Evolutionary conservation across 1,284 basidiomycete species (phyloP).

Genomic region (Moesziomyces sp.): DNA sequence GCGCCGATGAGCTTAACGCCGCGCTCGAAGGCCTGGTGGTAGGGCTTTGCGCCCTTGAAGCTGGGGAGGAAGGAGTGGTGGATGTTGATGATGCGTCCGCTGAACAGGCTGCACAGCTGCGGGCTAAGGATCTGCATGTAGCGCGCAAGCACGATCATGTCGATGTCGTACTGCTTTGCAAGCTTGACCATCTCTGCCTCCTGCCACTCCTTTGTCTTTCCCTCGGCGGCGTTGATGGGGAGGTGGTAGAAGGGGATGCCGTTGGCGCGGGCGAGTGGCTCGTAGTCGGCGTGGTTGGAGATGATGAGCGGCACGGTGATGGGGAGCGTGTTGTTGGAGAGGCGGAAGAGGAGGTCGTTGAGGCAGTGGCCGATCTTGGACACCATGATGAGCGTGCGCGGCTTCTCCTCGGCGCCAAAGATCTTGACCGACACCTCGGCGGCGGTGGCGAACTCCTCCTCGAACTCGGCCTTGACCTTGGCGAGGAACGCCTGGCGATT

Average conservation of each 20-base stretch:
- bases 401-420: conserved; percentile 57
- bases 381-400: conserved; percentile 65
- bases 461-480: conserved; percentile 51
- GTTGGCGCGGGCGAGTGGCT: conserved; percentile 58
- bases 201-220: conserved; percentile 66
- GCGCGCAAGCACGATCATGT: conserved; percentile 64
- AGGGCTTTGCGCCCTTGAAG: conserved; percentile 65
- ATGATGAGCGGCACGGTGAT: conserved; percentile 63
- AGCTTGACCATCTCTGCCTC: conserved; percentile 63
- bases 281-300: conserved; percentile 64
- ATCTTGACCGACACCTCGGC: conserved; percentile 53
- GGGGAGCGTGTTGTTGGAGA: conserved; percentile 54
- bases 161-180: conserved; percentile 59
- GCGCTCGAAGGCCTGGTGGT: conserved; percentile 64
- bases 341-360: conserved; percentile 64
- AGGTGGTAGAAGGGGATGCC: conserved; percentile 66
- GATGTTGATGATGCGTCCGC: conserved; percentile 64
- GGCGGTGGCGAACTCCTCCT: conserved; percentile 52
- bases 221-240: conserved; percentile 56
- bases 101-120: conserved; percentile 55
- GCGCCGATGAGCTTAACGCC: conserved; percentile 66
- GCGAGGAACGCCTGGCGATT: conserved; percentile 33
- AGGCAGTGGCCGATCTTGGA: conserved; percentile 66
- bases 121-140: conserved; percentile 66
- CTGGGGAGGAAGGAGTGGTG: conserved; percentile 66